Conservation (phyloP, 1,139 yeast genomes). For the Scheffersomyces segobiensis region DNA sequence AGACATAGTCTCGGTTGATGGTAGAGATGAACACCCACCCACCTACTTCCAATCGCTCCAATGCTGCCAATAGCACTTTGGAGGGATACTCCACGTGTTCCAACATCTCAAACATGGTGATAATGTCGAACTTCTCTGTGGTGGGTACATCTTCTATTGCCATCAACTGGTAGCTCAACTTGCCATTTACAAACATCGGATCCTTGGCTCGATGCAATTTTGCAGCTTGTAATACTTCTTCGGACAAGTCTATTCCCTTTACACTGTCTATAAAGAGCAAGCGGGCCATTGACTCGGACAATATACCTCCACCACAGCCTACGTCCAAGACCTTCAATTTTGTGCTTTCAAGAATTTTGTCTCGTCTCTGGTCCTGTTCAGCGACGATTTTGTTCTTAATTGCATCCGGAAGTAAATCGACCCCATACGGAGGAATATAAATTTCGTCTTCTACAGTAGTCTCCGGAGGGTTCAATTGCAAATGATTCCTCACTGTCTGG, state of each 20-base stretch:
- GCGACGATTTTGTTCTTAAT: conserved; percentile 47
- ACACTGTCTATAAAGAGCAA: conserved; percentile 63
- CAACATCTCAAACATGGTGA: conserved; percentile 90
- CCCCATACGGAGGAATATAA: conserved; percentile 77
- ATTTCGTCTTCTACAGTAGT: conserved; percentile 47
- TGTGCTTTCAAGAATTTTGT: conserved; percentile 32
- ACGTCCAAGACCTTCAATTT: conserved; percentile 69
- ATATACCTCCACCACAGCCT: conserved; percentile 97
- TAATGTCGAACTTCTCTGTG: conserved; percentile 60
- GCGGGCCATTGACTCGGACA: conserved; percentile 85
- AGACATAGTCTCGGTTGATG: conserved; percentile 82
- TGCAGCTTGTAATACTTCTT: conserved; percentile 82
- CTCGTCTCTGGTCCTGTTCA: conserved; percentile 49
- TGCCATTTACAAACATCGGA: conserved; percentile 46
- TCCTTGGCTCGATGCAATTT: conserved; percentile 64
- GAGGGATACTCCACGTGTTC: conserved; percentile 92
- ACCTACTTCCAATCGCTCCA: conserved; percentile 68
- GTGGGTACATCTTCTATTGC: conserved; percentile 60
- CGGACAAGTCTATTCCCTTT: conserved; percentile 81
- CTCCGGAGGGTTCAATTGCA: conserved; percentile 43
- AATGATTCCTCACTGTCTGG: conserved; percentile 51
- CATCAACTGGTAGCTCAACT: conserved; percentile 57
- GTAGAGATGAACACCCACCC: conserved; percentile 90
- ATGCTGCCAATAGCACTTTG: conserved; percentile 65
- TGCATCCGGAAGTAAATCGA: conserved; percentile 61